phyloP scores from a whole-genome alignment of 345 rosid species.

The Rhodamnia argentea region DNA sequence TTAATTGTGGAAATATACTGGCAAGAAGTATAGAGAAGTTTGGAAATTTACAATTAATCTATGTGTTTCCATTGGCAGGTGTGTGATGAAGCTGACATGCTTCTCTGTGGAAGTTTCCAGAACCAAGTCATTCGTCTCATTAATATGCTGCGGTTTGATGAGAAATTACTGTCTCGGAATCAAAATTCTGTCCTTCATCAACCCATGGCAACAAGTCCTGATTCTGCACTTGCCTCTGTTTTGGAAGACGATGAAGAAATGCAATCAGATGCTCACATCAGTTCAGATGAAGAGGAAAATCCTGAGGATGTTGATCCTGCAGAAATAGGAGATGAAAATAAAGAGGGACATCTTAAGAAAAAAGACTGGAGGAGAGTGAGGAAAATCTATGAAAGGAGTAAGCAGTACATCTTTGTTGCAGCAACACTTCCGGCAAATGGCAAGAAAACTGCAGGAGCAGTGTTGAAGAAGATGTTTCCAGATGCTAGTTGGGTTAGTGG shows the following conservation, averaged over 20 bases:
- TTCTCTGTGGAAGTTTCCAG: conserved; percentile 82
- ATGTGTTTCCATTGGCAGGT: conserved; percentile 39
- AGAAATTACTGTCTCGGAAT: conserved; percentile 53
- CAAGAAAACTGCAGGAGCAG: conserved; percentile 85
- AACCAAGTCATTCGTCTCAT: conserved; percentile 78
- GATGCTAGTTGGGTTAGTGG: conserved; percentile 88
- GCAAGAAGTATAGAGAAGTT: not conserved
- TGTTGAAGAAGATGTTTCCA: conserved; percentile 82
- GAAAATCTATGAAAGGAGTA: conserved; percentile 63
- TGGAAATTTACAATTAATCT: not conserved
- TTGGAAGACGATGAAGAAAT: conserved; percentile 16
- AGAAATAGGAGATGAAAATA: conserved; percentile 9
- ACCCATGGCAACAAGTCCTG: conserved; percentile 15
- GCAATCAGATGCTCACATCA: conserved; percentile 14
- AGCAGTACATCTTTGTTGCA: conserved; percentile 92
- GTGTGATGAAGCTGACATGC: conserved; percentile 98
- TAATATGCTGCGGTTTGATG: conserved; percentile 76
- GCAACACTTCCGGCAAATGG: conserved; percentile 96
- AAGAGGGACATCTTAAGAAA: conserved; percentile 18
- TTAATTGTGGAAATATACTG: not conserved
- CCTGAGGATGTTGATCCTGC: conserved; percentile 27
- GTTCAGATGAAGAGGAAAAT: conserved; percentile 27
- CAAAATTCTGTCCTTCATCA: conserved; percentile 16
- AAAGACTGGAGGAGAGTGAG: conserved; percentile 81
- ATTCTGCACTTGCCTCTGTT: conserved; percentile 12